A percentile compares a stretch with the other conserved stretches of the same genome.
phyloP scores from a whole-genome alignment of 2,329 filamentous ascomycete genomes.

The Drechslera avenae region DNA sequence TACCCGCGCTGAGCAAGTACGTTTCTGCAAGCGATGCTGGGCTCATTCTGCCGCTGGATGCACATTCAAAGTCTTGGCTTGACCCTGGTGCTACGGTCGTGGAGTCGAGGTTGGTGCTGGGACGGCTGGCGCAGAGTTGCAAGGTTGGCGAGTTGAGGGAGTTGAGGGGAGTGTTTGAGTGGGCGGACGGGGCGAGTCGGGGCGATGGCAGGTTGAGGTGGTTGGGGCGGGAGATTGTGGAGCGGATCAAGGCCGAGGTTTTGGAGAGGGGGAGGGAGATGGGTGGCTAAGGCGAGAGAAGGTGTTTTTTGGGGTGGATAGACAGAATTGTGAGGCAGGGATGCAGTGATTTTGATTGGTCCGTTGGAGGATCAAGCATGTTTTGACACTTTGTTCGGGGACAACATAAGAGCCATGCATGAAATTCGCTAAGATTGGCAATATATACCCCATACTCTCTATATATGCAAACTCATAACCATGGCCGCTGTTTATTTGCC shows the following conservation, averaged over 20 bases:
- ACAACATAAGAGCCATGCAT: too few species aligned
- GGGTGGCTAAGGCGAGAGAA: too few species aligned
- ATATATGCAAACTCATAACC: too few species aligned
- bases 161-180: slow-evolving; percentile 67
- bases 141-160: slow-evolving; percentile 58
- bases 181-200: slow-evolving; percentile 58
- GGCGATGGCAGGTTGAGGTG: slow-evolving; percentile 54
- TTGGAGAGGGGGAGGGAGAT: slow-evolving; percentile 45
- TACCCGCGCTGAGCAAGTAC: slow-evolving; percentile 58
- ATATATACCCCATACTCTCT: too few species aligned
- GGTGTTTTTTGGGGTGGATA: too few species aligned
- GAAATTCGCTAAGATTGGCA: too few species aligned
- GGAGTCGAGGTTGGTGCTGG: slow-evolving; percentile 72
- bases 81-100: slow-evolving; percentile 66
- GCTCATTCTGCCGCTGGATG: slow-evolving; percentile 49
- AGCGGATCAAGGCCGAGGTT: slow-evolving; percentile 59
- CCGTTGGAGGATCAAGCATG: too few species aligned
- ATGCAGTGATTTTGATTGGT: background rate
- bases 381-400: too few species aligned
- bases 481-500: too few species aligned
- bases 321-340: too few species aligned
- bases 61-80: slow-evolving; percentile 53
- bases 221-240: slow-evolving; percentile 62
- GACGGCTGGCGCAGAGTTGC: slow-evolving; percentile 54
- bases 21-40: slow-evolving; percentile 63